Evolutionary conservation across 768 basidiomycete genomes (phyloP).

Genomic region (Tulasnella sp.): DNA sequence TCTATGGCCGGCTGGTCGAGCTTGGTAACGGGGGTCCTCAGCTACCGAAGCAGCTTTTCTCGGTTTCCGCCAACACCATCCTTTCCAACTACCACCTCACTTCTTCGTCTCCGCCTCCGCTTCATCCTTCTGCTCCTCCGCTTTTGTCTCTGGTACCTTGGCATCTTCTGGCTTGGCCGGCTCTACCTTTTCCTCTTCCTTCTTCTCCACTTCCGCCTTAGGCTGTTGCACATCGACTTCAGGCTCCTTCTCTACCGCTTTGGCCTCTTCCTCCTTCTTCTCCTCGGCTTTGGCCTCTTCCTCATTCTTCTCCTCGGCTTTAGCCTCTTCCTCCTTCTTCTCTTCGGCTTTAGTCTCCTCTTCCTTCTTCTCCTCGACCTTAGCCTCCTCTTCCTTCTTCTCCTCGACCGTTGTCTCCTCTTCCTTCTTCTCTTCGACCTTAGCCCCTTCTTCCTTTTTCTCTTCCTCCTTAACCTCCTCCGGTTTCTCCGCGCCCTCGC

Average conservation of each 20-base stretch:
- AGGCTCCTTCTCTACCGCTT: too few species aligned
- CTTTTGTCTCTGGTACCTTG: not conserved
- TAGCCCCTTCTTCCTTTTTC: not conserved
- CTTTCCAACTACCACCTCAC: not conserved
- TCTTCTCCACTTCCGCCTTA: not conserved
- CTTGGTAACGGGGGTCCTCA: not conserved
- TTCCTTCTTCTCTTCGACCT: not conserved
- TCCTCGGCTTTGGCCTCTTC: not conserved
- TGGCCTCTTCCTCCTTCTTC: not conserved
- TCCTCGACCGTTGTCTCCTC: not conserved
- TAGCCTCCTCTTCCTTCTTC: not conserved
- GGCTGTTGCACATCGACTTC: not conserved
- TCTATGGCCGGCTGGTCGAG: not conserved
- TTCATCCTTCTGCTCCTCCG: not conserved
- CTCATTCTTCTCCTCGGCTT: not conserved
- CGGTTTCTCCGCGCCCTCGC: not conserved
- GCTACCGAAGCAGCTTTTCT: not conserved
- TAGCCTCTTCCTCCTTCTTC: not conserved
- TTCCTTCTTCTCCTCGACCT: not conserved
- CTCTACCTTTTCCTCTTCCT: not conserved
- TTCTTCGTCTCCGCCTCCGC: not conserved
- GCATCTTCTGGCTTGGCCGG: not conserved
- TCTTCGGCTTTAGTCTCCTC: not conserved
- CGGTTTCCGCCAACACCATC: not conserved
- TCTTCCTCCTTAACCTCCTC: not conserved